Percentiles rank a stretch among this genome's conserved stretches.
These are phyloP conservation scores for Cyberlindnera xishuangbannaensis DNA, from an alignment of 805 yeast genomes.

Conservation along the genomic window DNA sequence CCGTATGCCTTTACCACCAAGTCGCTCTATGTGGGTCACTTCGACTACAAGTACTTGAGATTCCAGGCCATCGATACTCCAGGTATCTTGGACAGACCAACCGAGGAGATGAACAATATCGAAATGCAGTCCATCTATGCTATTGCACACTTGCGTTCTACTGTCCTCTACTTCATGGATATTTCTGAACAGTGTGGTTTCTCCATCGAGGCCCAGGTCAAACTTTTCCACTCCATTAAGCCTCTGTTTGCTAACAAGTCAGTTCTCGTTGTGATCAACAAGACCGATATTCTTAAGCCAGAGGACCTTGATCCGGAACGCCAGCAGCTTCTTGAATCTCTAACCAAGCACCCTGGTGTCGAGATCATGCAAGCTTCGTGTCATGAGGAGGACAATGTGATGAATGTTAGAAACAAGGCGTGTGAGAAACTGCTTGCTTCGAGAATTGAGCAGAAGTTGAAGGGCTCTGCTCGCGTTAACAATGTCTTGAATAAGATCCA, in stretches of 20 bases:
- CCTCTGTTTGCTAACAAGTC: slow-evolving; percentile 96
- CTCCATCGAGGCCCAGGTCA: slow-evolving; percentile 94
- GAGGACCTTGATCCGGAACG: slow-evolving; percentile 78
- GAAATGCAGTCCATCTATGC: slow-evolving; percentile 99
- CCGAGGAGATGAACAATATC: slow-evolving; percentile 99
- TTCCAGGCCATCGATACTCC: slow-evolving; percentile 99
- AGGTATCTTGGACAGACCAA: slow-evolving; percentile 96
- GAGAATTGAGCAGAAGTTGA: slow-evolving; percentile 93
- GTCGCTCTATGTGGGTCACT: slow-evolving; percentile 95
- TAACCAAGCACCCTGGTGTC: slow-evolving; percentile 68
- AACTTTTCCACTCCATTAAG: slow-evolving; percentile 92
- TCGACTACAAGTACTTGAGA: slow-evolving; percentile 94
- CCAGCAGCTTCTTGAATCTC: slow-evolving; percentile 62
- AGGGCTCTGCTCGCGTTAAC: slow-evolving; percentile 84
- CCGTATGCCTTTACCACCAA: slow-evolving; percentile 99
- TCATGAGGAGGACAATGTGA: slow-evolving; percentile 87
- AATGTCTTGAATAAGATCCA: slow-evolving; percentile 93
- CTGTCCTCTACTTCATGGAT: slow-evolving; percentile 97
- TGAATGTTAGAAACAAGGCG: slow-evolving; percentile 94
- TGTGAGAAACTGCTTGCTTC: slow-evolving; percentile 95
- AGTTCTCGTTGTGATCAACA: slow-evolving; percentile 92
- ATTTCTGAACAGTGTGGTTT: slow-evolving; percentile 98
- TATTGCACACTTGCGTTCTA: slow-evolving; percentile 95
- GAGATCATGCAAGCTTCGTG: slow-evolving; percentile 93
- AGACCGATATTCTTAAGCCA: slow-evolving; percentile 81